These are phyloP conservation scores for Pisolithus sp. DNA, from an alignment of 768 basidiomycete genomes.

Conservation along the genomic window DNA sequence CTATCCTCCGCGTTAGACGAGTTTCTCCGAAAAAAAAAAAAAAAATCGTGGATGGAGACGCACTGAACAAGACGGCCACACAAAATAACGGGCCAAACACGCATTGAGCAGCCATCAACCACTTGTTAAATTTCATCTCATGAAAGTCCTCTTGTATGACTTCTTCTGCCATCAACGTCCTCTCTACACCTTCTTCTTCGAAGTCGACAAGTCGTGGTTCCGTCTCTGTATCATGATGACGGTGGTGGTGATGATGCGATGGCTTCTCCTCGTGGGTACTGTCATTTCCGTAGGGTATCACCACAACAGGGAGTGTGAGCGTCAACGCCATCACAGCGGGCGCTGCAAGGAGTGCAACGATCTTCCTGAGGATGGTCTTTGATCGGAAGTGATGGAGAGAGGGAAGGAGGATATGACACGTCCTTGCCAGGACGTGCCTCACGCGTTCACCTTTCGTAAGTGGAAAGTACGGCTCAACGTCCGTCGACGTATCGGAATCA, in stretches of 20 bases:
- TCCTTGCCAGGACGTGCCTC: slow-evolving; percentile 30
- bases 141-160: slow-evolving; percentile 66
- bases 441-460: slow-evolving; percentile 35
- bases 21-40: background rate
- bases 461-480: slow-evolving; percentile 38
- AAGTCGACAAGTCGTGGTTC: slow-evolving; percentile 50
- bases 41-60: slow-evolving; percentile 20
- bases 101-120: slow-evolving; percentile 82
- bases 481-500: slow-evolving; percentile 36
- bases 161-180: slow-evolving; percentile 66
- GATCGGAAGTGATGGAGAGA: slow-evolving; percentile 67
- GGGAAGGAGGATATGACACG: slow-evolving; percentile 72
- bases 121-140: slow-evolving; percentile 65
- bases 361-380: slow-evolving; percentile 65
- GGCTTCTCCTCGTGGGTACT: slow-evolving; percentile 18
- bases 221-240: slow-evolving; percentile 26
- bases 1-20: slow-evolving; percentile 27
- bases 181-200: slow-evolving; percentile 69
- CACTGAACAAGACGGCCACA: slow-evolving; percentile 70
- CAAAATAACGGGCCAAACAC: slow-evolving; percentile 76
- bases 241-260: slow-evolving; percentile 11
- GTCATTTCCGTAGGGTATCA: slow-evolving; percentile 43
- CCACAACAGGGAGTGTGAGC: slow-evolving; percentile 85
- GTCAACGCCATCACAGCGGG: slow-evolving; percentile 85
- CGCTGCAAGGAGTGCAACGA: slow-evolving; percentile 73